Base-by-base conservation (phyloP, 306 rosid genomes). In the Rubus idaeus region DNA sequence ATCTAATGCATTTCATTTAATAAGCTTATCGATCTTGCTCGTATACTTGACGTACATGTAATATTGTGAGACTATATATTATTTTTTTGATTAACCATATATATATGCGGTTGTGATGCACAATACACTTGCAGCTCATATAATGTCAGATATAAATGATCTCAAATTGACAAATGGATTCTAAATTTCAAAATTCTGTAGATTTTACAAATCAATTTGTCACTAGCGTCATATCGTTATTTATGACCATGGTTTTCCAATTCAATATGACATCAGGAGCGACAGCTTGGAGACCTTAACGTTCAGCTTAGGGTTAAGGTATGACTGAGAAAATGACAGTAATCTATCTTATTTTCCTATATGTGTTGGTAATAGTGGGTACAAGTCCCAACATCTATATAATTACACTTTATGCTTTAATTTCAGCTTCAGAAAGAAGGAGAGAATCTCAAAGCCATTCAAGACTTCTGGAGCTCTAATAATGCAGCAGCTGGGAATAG, bases 381-480 rank as follows among this genome's bases (percentile, higher is more conserved):
- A 35, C 42, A 11, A 62, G 41, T 63, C 64, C 39, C 39, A 58
- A 58, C 6, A 21, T 10, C 10, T 63, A 14, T 35, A 20, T 18
- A 65, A 3, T 37, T 13, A 60, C 11, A 23, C 16, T 20, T 0
- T n/a, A 55, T 41, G 47, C 39, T 18, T 1, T 1, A 9, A 20
- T 82, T 86, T 78, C 86, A 91, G 97, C 91, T 91, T 53, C 90
- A 92, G 79, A 80, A 86, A 53, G 96, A 90, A 57, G 96, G 96
- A 58, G 83, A 84, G 70, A 86, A 82, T 82, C 84, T 83, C 5
- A 94, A 85, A 70, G 90, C 84, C 26, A 78, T 89, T 75, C 90
- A 90, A 71, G 87, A 71, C 85, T 47, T 88, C 63, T 91, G 97
- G 98, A 81, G 73, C 79, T 81, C 84, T 5, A 75, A 78, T 42